Evolutionary conservation across 257 asterid species (phyloP).

Genomic region (Capsicum chinense): DNA sequence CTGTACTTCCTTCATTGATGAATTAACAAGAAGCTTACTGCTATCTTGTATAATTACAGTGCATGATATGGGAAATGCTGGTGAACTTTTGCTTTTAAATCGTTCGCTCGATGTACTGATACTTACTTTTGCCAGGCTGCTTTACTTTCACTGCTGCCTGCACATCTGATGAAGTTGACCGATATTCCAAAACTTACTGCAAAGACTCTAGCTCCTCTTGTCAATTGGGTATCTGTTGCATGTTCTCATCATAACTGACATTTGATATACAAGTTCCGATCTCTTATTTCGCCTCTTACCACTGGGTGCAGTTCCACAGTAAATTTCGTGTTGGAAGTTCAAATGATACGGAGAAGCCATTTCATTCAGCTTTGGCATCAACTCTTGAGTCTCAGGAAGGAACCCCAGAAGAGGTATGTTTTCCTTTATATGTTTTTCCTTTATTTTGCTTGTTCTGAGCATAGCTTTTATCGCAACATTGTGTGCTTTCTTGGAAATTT

Average conservation of each 20-base stretch:
- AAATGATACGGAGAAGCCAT: conserved; percentile 56
- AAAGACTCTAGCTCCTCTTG: conserved; percentile 61
- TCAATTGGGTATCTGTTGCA: conserved; percentile 69
- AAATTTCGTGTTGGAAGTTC: conserved; percentile 65
- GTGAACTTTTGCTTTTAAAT: neutral
- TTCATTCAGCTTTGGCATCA: conserved; percentile 67
- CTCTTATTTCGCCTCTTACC: conserved; percentile 33
- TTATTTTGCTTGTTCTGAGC: conserved; percentile 3
- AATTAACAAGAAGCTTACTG: too few relatives aligned
- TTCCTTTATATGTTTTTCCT: neutral
- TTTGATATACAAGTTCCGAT: conserved; percentile 29
- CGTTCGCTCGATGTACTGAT: neutral
- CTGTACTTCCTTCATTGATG: too few relatives aligned
- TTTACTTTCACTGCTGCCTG: conserved; percentile 83
- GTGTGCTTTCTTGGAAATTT: neutral
- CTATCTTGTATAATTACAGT: neutral
- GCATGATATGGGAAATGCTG: conserved; percentile 20
- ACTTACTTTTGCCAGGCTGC: conserved; percentile 73
- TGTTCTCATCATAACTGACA: conserved; percentile 1
- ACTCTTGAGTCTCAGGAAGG: conserved; percentile 84
- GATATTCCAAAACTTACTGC: conserved; percentile 72
- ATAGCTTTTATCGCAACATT: neutral
- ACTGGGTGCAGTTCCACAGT: conserved; percentile 64
- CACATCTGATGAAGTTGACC: conserved; percentile 64
- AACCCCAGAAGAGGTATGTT: conserved; percentile 77